These are phyloP conservation scores for Mycena filopes DNA, from an alignment of 768 basidiomycete species.

Conservation along the genomic window DNA sequence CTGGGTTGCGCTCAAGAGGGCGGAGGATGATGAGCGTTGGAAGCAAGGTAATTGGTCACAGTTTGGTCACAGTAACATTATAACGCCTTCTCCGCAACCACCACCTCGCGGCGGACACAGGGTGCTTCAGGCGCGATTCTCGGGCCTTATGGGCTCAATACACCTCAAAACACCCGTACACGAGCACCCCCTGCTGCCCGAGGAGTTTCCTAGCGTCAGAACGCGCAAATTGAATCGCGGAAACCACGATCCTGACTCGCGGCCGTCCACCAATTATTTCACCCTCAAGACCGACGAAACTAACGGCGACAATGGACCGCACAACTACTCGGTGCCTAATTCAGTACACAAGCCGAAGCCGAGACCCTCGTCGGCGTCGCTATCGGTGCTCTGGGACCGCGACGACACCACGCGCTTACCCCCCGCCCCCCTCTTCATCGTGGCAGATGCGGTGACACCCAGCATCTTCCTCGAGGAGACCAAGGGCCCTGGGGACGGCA, in stretches of 20 bases:
- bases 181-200: slow-evolving; percentile 76
- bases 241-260: slow-evolving; percentile 43
- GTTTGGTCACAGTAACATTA: too few species aligned
- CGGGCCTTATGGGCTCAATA: slow-evolving; percentile 41
- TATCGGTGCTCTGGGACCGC: slow-evolving; percentile 55
- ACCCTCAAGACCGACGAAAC: slow-evolving; percentile 63
- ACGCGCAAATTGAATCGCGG: slow-evolving; percentile 59
- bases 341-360: slow-evolving; percentile 18
- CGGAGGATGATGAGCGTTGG: too few species aligned
- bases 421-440: slow-evolving; percentile 52
- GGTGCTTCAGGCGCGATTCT: too few species aligned
- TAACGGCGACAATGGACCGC: slow-evolving; percentile 5
- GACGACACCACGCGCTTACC: slow-evolving; percentile 32
- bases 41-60: too few species aligned
- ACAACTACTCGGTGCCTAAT: slow-evolving; percentile 24
- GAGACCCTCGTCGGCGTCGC: slow-evolving; percentile 46
- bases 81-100: too few species aligned
- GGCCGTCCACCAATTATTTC: slow-evolving; percentile 65
- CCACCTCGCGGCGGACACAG: too few species aligned
- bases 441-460: slow-evolving; percentile 39
- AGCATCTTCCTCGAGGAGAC: slow-evolving; percentile 41
- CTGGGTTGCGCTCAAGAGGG: too few species aligned
- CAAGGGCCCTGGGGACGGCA: slow-evolving; percentile 45
- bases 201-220: slow-evolving; percentile 56
- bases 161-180: slow-evolving; percentile 68